Percentiles rank a stretch among this genome's conserved stretches.
These are phyloP conservation scores for Trebouxia sp. DNA, from an alignment of 139 green algal species.

Conservation along the genomic window DNA sequence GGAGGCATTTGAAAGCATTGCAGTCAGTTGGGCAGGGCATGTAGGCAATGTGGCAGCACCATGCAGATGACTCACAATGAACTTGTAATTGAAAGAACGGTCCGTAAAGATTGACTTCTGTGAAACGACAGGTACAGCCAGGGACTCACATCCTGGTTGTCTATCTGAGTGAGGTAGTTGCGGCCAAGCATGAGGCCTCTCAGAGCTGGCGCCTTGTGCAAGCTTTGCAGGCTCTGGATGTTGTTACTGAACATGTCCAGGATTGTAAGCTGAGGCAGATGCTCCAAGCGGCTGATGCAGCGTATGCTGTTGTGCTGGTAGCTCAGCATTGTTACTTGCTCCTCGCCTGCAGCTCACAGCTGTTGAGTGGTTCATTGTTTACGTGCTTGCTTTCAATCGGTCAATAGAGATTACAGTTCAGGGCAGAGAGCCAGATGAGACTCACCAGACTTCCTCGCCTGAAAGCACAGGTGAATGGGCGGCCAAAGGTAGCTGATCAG, in stretches of 20 bases:
- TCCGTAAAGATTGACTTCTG: no score
- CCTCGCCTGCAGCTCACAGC: slow-evolving; percentile 8
- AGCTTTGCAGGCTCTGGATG: slow-evolving; percentile 31
- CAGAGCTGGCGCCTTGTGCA: slow-evolving; percentile 26
- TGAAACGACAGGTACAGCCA: no score
- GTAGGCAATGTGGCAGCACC: no score
- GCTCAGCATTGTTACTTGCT: slow-evolving; percentile 43
- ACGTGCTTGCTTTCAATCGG: not conserved
- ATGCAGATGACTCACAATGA: no score
- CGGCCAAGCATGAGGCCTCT: slow-evolving; percentile 48
- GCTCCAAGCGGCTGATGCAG: slow-evolving; percentile 25
- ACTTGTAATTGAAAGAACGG: no score
- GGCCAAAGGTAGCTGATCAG: not conserved
- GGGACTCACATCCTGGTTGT: not conserved
- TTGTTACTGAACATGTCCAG: slow-evolving; percentile 45
- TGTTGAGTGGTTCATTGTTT: not conserved
- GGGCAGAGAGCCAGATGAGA: not conserved
- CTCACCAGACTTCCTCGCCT: not conserved
- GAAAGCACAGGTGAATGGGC: not conserved
- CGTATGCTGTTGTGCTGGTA: slow-evolving; percentile 51
- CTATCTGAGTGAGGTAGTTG: slow-evolving; percentile 36
- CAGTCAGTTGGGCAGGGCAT: no score
- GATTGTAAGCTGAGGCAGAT: slow-evolving; percentile 31
- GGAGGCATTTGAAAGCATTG: no score
- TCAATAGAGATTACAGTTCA: not conserved